Evolutionary conservation across 2,329 filamentous ascomycete species (phyloP).

Genomic region (Cercospora citrullina): DNA sequence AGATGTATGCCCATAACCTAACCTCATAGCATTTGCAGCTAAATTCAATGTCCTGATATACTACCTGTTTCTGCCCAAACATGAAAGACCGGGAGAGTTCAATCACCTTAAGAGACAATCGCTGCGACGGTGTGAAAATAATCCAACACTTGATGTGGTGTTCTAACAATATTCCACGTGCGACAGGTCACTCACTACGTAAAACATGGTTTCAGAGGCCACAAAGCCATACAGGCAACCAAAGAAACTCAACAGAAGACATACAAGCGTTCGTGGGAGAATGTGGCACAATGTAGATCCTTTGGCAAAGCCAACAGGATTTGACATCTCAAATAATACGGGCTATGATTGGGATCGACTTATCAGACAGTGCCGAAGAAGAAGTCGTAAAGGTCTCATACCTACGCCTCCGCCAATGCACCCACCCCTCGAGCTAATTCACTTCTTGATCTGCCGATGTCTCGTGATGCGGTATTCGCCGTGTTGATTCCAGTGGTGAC

Average conservation of each 20-base stretch:
- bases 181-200: not conserved
- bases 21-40: not conserved
- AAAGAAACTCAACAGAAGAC: not conserved
- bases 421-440: not conserved
- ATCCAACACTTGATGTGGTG: not conserved
- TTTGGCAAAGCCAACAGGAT: not conserved
- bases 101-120: not conserved
- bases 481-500: not conserved
- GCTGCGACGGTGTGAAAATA: not conserved
- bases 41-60: not conserved
- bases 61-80: not conserved
- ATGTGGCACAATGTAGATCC: not conserved
- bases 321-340: not conserved
- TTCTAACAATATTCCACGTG: not conserved
- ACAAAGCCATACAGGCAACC: not conserved
- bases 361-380: not conserved
- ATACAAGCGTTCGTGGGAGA: not conserved
- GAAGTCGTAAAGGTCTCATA: not conserved
- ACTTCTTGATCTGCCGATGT: not conserved
- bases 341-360: not conserved
- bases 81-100: not conserved
- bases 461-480: not conserved
- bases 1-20: not conserved
- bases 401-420: not conserved
- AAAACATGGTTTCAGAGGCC: not conserved